Evolutionary conservation across 1,284 basidiomycete species (phyloP), one percentile per base, ranked within the genome.

Genomic region (Inonotus hispidus): DNA sequence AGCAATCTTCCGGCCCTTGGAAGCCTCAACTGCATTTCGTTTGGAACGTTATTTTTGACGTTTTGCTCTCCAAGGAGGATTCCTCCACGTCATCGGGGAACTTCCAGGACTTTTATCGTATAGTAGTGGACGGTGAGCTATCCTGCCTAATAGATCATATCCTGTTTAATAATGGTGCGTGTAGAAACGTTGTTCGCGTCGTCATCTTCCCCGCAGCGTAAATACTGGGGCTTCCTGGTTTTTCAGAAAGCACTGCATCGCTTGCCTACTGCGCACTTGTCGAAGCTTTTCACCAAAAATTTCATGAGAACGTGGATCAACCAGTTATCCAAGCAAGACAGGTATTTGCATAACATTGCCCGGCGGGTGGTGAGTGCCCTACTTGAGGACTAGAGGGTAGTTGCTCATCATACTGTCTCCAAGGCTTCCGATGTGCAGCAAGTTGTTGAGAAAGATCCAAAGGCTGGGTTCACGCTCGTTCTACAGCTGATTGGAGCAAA

Each of bases 241-340:
- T 92, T 98, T 72, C 85, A 89, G 68, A 89, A 85, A 65, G 86
- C 93, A 0, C 76, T 98, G 43, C 81, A 84, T 7, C 84, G 87
- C 16, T 81, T 94, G 21, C 78, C 81, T 6, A 74, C 83, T 19
- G 73, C 81, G 25, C 87, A 86, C 56, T 79, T 95, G 67, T 88
- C 93, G 0, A 87, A 93, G 79, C 79, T 98, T 19, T 97, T 98
- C 74, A 96, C 93, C 11, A 89, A 90, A 68, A 96, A 98, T 72
- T 93, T 98, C 69, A 95, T 98, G 91, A 88, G 94, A 47, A 90
- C 90, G 43, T 96, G 95, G 92, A 95, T 97, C 66, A 97, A 96
- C 72, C 94, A 98, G 71, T 82, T 99, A 21, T 89, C 92, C 0
- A 89, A 90, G 59, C 81, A 82, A 58, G 94, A 98, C 72, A 83